Conservation (phyloP, 2,329 filamentous ascomycete genomes). For the Aureobasidium sp. region DNA sequence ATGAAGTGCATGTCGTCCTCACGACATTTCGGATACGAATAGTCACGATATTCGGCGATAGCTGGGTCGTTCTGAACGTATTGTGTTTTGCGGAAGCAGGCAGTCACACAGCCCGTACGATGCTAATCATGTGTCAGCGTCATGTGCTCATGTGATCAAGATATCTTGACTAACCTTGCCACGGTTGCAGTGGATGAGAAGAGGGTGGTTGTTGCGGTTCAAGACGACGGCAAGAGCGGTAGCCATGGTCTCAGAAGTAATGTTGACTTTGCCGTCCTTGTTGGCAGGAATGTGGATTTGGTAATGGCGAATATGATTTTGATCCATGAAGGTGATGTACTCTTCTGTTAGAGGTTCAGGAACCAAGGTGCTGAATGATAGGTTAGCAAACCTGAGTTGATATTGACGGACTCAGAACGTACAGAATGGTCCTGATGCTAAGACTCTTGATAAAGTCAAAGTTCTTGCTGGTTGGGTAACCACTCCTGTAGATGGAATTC, state of each 20-base stretch:
- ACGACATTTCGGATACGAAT: constrained; percentile 46
- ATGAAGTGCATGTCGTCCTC: constrained; percentile 41
- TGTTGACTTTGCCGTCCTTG: constrained; percentile 61
- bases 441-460: constrained; percentile 62
- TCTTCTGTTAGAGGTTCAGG: constrained; percentile 41
- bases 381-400: neutral
- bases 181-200: constrained; percentile 89
- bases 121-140: constrained; percentile 39
- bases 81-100: constrained; percentile 65
- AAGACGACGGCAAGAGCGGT: constrained; percentile 65
- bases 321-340: constrained; percentile 54
- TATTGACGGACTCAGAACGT: constrained; percentile 27
- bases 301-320: constrained; percentile 63
- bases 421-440: constrained; percentile 73
- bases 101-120: constrained; percentile 83
- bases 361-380: constrained; percentile 41
- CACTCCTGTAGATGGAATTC: constrained; percentile 70
- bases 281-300: constrained; percentile 79
- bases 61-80: constrained; percentile 58
- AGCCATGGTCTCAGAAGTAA: constrained; percentile 60
- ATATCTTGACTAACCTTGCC: constrained; percentile 50
- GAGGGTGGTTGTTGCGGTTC: constrained; percentile 65
- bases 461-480: constrained; percentile 67
- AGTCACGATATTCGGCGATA: constrained; percentile 66
- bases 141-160: neutral